phyloP scores from a whole-genome alignment of 768 basidiomycete species.

The Cantharellus cinnabarinus region DNA sequence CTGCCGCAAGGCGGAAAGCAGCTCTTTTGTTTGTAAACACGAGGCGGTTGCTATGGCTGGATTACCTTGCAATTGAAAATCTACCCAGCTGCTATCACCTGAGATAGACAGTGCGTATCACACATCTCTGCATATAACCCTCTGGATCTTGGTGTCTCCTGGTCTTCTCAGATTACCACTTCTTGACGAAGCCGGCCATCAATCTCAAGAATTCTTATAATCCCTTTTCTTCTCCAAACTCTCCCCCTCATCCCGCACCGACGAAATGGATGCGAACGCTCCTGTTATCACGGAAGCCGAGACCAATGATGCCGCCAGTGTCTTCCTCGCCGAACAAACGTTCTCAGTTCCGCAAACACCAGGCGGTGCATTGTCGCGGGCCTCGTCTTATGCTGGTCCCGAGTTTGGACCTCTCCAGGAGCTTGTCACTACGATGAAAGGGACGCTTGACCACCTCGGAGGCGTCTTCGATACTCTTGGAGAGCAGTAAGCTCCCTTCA shows the following conservation, averaged over 20 bases:
- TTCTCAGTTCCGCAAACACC: not conserved
- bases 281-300: not conserved
- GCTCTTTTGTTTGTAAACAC: too few relatives aligned
- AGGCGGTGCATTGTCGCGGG: not conserved
- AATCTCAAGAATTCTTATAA: too few relatives aligned
- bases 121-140: too few relatives aligned
- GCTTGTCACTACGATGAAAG: not conserved
- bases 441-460: slow-evolving; percentile 1
- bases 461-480: not conserved
- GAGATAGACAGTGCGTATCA: too few relatives aligned
- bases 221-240: not conserved
- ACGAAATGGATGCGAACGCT: not conserved
- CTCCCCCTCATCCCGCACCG: not conserved
- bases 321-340: not conserved
- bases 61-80: too few relatives aligned
- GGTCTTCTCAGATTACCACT: too few relatives aligned
- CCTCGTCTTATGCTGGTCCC: not conserved
- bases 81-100: too few relatives aligned
- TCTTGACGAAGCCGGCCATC: too few relatives aligned
- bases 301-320: not conserved
- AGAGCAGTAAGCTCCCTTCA: not conserved
- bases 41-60: too few relatives aligned
- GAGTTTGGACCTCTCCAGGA: not conserved
- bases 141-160: too few relatives aligned
- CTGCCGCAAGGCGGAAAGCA: too few relatives aligned